Evolutionary conservation across 1,139 yeast genomes (phyloP), one percentile per base, ranked within the genome.

Genomic region (Sugiyamaella paludigena): DNA sequence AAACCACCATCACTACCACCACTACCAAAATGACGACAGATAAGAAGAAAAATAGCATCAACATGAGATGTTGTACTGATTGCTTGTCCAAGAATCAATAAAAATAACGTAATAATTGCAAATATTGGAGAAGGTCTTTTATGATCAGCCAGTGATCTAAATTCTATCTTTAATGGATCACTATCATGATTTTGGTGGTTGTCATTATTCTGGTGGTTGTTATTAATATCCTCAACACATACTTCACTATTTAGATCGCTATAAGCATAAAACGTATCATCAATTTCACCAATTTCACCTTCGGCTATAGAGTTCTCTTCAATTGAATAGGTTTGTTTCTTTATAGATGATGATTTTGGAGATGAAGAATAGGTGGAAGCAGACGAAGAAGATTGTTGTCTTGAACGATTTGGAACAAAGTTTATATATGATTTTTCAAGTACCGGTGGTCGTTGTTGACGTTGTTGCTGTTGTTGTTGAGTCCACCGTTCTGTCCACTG

Each of bases 1-100:
- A n/a, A n/a, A n/a, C n/a, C n/a, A n/a, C n/a, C 63, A n/a, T 38
- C 36, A n/a, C 24, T 19, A 5, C 24, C 13, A 27, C 40, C 28
- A 34, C 40, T n/a, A n/a, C n/a, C n/a, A n/a, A n/a, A n/a, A 12
- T 43, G 45, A 24, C 53, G 47, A 32, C 57, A 54, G 24, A 43
- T 37, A 13, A 54, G 29, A 3, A 31, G 36, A 10, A 47, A 15
- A 24, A 52, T 40, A 10, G 55, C 46, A 36, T 54, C 57, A 12
- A 54, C 19, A n/a, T 38, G 30, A 7, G 55, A 49, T 8, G 55
- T 48, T 27, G 45, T 43, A 11, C 45, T 38, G n/a, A 47, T 39
- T 2, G 38, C 44, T 35, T 48, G 45, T n/a, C 51, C 48, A n/a
- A 45, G 35, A 12, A 42, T 35, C 3, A 43, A 29, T 10, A 50